A percentile compares a stretch with the other conserved stretches of the same genome.
Conservation (phyloP, 2,329 filamentous ascomycete species). For the Coniochaeta hoffmannii region DNA sequence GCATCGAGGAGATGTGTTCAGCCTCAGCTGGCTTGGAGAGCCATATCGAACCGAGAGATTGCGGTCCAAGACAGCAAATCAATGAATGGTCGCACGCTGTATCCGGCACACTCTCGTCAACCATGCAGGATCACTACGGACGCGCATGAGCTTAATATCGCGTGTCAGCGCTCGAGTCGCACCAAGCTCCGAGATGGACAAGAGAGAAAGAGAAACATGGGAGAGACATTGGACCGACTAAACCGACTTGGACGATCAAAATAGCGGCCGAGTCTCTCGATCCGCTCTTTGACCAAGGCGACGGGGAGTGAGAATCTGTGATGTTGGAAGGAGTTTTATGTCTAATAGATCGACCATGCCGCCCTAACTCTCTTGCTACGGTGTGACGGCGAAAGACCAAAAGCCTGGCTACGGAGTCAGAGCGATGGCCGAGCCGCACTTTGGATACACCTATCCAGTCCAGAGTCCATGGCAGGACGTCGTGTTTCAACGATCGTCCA, state of each 20-base stretch:
- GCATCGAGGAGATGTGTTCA: neutral
- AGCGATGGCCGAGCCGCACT: no score
- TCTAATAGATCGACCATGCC: neutral
- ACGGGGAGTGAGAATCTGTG: neutral
- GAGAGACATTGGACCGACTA: neutral
- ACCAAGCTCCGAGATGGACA: neutral
- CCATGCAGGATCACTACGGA: neutral
- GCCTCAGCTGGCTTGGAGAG: neutral
- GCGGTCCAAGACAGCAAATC: constrained; percentile 3
- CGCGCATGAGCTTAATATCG: neutral
- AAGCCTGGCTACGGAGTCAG: no score
- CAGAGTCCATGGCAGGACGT: no score
- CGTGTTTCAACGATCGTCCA: no score
- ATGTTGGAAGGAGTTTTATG: neutral
- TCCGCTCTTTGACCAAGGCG: neutral
- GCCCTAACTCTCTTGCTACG: neutral
- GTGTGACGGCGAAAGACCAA: no score
- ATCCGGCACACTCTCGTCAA: neutral
- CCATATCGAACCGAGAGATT: neutral
- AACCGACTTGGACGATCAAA: neutral
- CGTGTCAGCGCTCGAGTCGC: neutral
- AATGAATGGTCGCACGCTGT: constrained; percentile 1
- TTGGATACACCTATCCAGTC: no score
- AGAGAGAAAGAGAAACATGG: neutral
- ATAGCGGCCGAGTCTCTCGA: neutral